Evolutionary conservation across 176 grass and related monocot species (phyloP).

Genomic region (Zoysia pacifica): DNA sequence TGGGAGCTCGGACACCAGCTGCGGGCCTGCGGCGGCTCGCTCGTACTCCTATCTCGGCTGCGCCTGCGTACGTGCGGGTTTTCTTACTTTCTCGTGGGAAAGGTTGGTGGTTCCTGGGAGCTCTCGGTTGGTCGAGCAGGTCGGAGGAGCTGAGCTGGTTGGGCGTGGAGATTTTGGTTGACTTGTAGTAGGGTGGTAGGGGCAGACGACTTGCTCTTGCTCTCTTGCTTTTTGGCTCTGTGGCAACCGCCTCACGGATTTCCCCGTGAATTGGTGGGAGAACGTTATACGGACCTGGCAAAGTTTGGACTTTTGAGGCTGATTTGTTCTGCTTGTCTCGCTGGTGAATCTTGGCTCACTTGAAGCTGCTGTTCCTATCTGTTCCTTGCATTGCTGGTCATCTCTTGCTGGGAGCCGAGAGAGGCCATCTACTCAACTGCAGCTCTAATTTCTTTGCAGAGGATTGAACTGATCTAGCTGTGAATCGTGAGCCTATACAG

Average conservation of each 20-base stretch:
- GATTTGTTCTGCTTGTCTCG: too few species aligned
- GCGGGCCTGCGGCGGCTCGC: neutral
- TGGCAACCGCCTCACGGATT: neutral
- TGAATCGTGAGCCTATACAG: constrained; percentile 7
- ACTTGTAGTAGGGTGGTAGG: constrained; percentile 10
- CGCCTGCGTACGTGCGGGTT: neutral
- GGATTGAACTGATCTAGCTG: constrained; percentile 3
- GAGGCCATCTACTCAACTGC: neutral
- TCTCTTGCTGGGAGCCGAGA: neutral
- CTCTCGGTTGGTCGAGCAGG: constrained; percentile 15
- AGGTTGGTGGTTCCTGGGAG: neutral
- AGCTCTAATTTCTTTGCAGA: neutral
- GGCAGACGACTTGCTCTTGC: neutral
- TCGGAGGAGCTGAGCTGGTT: constrained; percentile 26
- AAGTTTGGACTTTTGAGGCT: constrained; percentile 21
- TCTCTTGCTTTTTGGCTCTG: constrained; percentile 19
- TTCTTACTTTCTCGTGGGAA: neutral
- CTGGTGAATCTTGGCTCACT: neutral
- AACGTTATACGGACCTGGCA: neutral
- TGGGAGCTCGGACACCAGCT: constrained; percentile 13
- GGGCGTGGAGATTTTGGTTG: constrained; percentile 32
- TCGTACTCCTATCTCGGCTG: neutral
- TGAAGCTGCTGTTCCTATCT: neutral
- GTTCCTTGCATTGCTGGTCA: constrained; percentile 21
- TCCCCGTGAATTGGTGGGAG: neutral